Evolutionary conservation across 2,329 filamentous ascomycete genomes (phyloP).

Genomic region (Penicillium sclerotiorum): DNA sequence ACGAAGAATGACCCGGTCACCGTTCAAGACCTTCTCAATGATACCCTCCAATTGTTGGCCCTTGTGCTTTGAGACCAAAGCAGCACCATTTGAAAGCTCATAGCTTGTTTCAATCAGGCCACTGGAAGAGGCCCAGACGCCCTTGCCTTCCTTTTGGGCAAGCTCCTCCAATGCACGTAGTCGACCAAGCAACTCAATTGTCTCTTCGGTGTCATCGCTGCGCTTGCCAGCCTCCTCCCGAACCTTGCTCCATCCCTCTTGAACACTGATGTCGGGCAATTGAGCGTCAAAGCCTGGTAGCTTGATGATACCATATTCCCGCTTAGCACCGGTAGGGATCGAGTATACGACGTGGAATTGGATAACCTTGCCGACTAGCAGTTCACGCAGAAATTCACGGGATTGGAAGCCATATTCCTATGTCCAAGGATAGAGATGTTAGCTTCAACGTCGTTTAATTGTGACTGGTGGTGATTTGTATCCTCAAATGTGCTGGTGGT

Average conservation of each 20-base stretch:
- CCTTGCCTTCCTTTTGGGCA: constrained; percentile 77
- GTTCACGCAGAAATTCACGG: constrained; percentile 83
- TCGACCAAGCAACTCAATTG: constrained; percentile 70
- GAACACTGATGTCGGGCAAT: constrained; percentile 79
- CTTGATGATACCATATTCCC: constrained; percentile 83
- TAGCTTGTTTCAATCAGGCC: constrained; percentile 74
- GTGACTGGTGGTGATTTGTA: background rate
- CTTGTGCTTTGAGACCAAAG: constrained; percentile 80
- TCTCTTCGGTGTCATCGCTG: constrained; percentile 82
- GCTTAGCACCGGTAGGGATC: constrained; percentile 74
- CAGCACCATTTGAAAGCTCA: constrained; percentile 74
- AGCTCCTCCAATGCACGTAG: constrained; percentile 75
- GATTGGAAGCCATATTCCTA: constrained; percentile 87
- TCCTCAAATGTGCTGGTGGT: background rate
- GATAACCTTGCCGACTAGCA: constrained; percentile 82
- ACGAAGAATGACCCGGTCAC: constrained; percentile 84
- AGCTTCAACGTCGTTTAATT: background rate
- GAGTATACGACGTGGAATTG: constrained; percentile 86
- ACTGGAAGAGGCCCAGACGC: constrained; percentile 72
- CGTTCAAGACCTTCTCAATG: constrained; percentile 87
- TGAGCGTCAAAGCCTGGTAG: constrained; percentile 69
- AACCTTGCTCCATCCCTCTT: constrained; percentile 89
- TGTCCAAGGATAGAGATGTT: background rate
- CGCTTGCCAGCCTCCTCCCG: constrained; percentile 85
- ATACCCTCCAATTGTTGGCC: constrained; percentile 81